Percentiles rank a stretch among this genome's conserved stretches.
Conservation (phyloP, 495 filamentous ascomycete species). For the Pseudevernia furfuracea region DNA sequence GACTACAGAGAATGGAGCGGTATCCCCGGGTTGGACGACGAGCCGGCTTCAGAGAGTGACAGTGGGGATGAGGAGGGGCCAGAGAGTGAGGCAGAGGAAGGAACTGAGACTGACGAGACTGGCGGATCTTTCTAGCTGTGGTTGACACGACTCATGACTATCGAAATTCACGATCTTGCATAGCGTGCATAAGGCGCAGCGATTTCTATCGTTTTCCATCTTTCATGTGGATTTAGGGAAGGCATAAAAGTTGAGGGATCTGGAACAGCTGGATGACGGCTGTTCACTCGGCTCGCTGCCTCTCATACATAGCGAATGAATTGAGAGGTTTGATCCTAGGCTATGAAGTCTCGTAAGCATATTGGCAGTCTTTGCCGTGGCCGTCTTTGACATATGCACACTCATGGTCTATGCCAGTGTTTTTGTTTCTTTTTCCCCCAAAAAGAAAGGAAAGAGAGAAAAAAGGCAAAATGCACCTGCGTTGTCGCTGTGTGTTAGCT, state of each 20-base stretch:
- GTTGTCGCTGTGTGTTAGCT: too few species aligned
- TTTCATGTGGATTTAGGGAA: not conserved
- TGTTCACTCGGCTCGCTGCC: not conserved
- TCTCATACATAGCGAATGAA: not conserved
- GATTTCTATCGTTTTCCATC: not conserved
- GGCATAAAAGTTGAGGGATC: not conserved
- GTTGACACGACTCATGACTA: not conserved
- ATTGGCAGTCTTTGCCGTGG: not conserved
- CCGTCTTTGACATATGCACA: not conserved
- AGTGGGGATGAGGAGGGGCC: conserved; percentile 48
- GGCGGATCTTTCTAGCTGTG: not conserved
- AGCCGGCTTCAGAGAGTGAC: conserved; percentile 45
- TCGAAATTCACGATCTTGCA: not conserved
- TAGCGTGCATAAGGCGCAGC: conserved; percentile 9
- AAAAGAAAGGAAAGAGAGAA: not conserved
- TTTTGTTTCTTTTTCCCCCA: too few species aligned
- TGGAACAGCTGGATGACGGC: not conserved
- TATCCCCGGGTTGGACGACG: conserved; percentile 58
- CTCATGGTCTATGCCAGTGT: too few species aligned
- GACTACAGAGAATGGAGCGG: conserved; percentile 82
- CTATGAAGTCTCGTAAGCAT: not conserved
- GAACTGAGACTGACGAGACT: conserved; percentile 27
- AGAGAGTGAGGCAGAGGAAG: conserved; percentile 37
- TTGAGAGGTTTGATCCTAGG: not conserved
- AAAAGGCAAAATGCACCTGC: too few species aligned